phyloP scores from a whole-genome alignment of 441 rosid genomes.

The Eutrema salsugineum region DNA sequence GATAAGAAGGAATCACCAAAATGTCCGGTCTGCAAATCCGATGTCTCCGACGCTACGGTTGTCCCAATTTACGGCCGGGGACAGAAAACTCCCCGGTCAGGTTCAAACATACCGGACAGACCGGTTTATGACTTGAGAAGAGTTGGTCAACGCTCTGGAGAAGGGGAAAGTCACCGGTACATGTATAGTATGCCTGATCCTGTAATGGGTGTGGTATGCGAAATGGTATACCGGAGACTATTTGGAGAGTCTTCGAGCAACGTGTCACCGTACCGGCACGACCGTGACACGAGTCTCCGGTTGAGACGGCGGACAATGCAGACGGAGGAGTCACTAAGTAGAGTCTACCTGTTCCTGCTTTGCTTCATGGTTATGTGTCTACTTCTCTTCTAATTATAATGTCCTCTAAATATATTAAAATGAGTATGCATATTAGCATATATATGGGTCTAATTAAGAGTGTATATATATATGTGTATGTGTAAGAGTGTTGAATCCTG shows the following conservation, averaged over 20 bases:
- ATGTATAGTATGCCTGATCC: constrained; percentile 41
- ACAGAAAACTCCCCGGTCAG: constrained; percentile 36
- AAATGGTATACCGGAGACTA: constrained; percentile 50
- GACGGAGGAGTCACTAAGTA: constrained; percentile 45
- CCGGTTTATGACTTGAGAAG: constrained; percentile 36
- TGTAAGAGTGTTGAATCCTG: constrained; percentile 1
- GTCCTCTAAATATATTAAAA: neutral
- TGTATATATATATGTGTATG: neutral
- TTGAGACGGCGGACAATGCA: constrained; percentile 50
- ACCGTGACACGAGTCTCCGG: constrained; percentile 40
- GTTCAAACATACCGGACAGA: constrained; percentile 55
- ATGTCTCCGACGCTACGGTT: constrained; percentile 45
- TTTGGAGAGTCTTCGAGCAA: constrained; percentile 49
- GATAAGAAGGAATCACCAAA: constrained; percentile 33
- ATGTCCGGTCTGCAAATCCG: constrained; percentile 68
- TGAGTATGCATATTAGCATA: neutral
- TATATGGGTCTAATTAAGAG: neutral
- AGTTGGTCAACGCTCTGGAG: constrained; percentile 32
- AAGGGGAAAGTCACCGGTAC: constrained; percentile 34
- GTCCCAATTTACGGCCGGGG: constrained; percentile 68
- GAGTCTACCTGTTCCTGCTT: constrained; percentile 49
- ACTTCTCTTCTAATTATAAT: constrained; percentile 39
- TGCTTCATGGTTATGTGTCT: constrained; percentile 55
- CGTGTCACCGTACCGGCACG: constrained; percentile 26
- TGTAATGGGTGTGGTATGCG: constrained; percentile 49